Evolutionary conservation across 2,329 filamentous ascomycete species (phyloP).

Genomic region (Chaetomium sp.): DNA sequence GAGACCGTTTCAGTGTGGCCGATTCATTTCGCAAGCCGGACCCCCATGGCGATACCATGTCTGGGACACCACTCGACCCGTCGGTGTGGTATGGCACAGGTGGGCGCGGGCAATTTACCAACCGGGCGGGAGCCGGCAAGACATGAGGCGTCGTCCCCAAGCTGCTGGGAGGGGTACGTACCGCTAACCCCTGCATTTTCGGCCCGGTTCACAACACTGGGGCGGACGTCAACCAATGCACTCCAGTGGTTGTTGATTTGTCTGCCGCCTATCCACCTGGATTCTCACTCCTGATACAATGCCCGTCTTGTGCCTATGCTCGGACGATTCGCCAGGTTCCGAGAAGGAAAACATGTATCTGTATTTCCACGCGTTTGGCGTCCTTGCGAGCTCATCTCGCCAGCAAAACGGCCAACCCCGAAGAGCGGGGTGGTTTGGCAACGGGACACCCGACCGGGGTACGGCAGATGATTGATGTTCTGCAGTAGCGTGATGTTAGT

Average conservation of each 20-base stretch:
- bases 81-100: conserved; percentile 30
- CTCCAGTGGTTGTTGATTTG: background rate
- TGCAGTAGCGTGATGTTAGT: conserved; percentile 25
- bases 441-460: conserved; percentile 10
- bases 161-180: conserved; percentile 30
- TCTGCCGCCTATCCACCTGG: conserved; percentile 13
- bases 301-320: background rate
- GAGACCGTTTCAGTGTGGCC: conserved; percentile 15
- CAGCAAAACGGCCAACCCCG: conserved; percentile 11
- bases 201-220: conserved; percentile 29
- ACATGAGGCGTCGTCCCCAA: conserved; percentile 29
- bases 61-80: conserved; percentile 19
- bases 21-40: conserved; percentile 19
- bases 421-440: background rate
- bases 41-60: conserved; percentile 18
- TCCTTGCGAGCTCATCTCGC: background rate
- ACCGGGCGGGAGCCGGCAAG: conserved; percentile 31
- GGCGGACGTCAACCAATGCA: conserved; percentile 20
- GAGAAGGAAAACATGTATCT: background rate
- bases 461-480: conserved; percentile 30
- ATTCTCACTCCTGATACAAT: background rate
- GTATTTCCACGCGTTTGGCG: background rate
- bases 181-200: conserved; percentile 28
- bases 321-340: conserved; percentile 9
- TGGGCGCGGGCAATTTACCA: conserved; percentile 31